phyloP scores from a whole-genome alignment of 192 early-diverging fungal genomes.

The Dimargaris cristalligena region DNA sequence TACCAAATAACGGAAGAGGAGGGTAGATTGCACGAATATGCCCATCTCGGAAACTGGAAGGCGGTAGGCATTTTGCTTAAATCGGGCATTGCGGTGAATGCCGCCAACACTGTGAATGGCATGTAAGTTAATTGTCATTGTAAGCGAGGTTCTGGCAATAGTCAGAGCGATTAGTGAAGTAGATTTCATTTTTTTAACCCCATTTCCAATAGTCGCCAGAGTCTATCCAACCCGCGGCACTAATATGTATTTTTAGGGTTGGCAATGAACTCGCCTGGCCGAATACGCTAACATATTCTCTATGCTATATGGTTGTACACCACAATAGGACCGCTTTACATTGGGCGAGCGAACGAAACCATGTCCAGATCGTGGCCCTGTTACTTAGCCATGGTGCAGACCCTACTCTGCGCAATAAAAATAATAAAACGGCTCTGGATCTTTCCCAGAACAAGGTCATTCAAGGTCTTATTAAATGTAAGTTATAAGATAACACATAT shows the following conservation, averaged over 20 bases:
- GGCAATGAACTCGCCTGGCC: too few species aligned
- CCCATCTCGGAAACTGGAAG: background rate
- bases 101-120: background rate
- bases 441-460: background rate
- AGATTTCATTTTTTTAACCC: too few species aligned
- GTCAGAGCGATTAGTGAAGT: too few species aligned
- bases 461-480: background rate
- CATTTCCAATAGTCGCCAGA: too few species aligned
- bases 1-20: background rate
- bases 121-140: background rate
- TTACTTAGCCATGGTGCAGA: background rate
- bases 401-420: background rate
- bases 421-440: background rate
- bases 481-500: background rate
- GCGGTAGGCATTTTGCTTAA: background rate
- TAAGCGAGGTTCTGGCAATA: background rate
- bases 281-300: background rate
- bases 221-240: too few species aligned
- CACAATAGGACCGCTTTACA: background rate
- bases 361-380: background rate
- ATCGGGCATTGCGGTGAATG: background rate
- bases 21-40: background rate
- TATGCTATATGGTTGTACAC: background rate
- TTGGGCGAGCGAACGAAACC: background rate
- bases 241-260: too few species aligned